Conservation (phyloP, 2,329 filamentous ascomycete genomes). For the Trichoderma semiorbis region DNA sequence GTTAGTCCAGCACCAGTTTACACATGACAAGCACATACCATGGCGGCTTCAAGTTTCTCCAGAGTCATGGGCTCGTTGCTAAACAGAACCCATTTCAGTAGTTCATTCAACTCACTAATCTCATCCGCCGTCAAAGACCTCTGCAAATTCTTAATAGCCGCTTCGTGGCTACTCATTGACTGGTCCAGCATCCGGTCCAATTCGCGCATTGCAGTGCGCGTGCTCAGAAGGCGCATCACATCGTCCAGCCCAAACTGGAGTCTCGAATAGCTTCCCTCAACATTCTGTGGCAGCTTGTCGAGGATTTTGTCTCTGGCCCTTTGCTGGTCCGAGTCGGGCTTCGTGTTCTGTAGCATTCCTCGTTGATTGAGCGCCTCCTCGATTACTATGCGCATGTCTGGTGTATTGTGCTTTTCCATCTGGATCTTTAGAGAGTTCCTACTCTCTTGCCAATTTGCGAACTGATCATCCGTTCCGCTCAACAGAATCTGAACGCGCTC, state of each 20-base stretch:
- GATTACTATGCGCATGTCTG: constrained; percentile 1
- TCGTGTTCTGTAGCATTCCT: background rate
- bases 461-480: background rate
- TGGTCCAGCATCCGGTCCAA: constrained; percentile 4
- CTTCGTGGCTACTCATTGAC: background rate
- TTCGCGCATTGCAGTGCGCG: background rate
- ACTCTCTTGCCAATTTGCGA: background rate
- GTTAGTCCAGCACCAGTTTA: background rate
- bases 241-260: background rate
- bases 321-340: background rate
- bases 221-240: background rate
- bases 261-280: background rate
- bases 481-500: background rate
- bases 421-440: background rate
- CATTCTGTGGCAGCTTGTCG: background rate
- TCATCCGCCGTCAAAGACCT: background rate
- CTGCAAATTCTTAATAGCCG: background rate
- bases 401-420: background rate
- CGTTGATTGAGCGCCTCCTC: background rate
- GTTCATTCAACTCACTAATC: background rate
- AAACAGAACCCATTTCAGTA: background rate
- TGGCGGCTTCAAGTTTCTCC: background rate
- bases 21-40: background rate
- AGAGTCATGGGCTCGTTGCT: background rate
- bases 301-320: background rate